Evolutionary conservation across 1,284 basidiomycete genomes (phyloP).

Genomic region (Veloporphyrellus conicus): DNA sequence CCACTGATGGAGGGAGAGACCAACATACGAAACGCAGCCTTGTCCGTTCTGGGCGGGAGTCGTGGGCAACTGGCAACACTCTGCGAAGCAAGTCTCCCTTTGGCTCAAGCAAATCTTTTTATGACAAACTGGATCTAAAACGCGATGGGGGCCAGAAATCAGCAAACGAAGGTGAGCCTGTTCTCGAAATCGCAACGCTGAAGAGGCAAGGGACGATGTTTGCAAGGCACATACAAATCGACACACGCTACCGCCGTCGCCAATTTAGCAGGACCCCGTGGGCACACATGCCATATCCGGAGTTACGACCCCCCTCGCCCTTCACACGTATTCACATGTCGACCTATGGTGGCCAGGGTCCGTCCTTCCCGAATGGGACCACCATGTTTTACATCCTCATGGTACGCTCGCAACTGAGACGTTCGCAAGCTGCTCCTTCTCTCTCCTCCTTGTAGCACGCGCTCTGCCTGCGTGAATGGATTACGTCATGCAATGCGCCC

Average conservation of each 20-base stretch:
- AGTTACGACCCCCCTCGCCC: conserved; percentile 14
- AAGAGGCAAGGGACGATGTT: conserved; percentile 19
- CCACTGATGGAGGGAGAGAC: neutral
- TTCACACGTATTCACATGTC: conserved; percentile 26
- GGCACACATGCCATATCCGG: neutral
- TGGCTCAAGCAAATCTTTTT: conserved; percentile 7
- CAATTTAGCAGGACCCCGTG: conserved; percentile 18
- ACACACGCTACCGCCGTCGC: conserved; percentile 10
- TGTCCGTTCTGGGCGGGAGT: conserved; percentile 8
- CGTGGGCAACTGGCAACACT: neutral
- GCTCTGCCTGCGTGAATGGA: neutral
- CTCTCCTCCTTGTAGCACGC: neutral
- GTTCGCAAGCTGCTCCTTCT: neutral
- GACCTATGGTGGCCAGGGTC: conserved; percentile 10
- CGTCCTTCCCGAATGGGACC: no score
- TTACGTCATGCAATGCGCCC: conserved; percentile 17
- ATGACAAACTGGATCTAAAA: conserved; percentile 5
- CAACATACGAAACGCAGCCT: conserved; percentile 10
- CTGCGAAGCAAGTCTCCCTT: conserved; percentile 3
- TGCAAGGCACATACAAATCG: conserved; percentile 16
- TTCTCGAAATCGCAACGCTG: conserved; percentile 17
- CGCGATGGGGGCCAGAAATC: conserved; percentile 3
- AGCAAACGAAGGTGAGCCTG: neutral
- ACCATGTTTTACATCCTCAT: conserved; percentile 26
- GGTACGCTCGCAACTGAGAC: conserved; percentile 14